Percentiles rank a stretch among this genome's conserved stretches.
Conservation (phyloP, 2,329 filamentous ascomycete genomes). For the Cytospora piceae region DNA sequence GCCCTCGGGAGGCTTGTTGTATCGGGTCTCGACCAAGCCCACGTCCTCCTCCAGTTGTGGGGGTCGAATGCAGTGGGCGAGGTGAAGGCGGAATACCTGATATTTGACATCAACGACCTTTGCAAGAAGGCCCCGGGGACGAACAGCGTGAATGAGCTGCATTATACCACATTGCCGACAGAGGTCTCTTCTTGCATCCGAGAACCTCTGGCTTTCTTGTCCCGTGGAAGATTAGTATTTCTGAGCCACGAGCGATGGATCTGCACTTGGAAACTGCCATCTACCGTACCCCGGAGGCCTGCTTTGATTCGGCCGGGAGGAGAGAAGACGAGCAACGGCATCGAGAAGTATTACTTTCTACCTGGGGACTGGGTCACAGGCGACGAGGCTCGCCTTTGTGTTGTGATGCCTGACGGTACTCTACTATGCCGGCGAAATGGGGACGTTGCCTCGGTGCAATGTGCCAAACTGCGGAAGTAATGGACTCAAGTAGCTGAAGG, state of each 20-base stretch:
- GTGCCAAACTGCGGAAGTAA: not conserved
- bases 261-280: not conserved
- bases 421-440: not conserved
- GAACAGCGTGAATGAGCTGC: not conserved
- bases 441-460: not conserved
- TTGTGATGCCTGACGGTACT: slow-evolving; percentile 2
- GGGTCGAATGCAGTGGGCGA: too few species aligned
- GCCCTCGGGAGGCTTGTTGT: too few species aligned
- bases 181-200: not conserved
- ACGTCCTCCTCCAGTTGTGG: too few species aligned
- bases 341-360: not conserved
- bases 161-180: not conserved
- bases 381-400: not conserved
- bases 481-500: too few species aligned
- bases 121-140: too few species aligned
- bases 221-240: not conserved
- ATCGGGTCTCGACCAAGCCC: too few species aligned
- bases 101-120: too few species aligned
- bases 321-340: not conserved
- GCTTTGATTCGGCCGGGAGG: not conserved
- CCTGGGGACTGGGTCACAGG: not conserved
- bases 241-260: not conserved
- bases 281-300: not conserved
- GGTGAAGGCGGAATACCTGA: too few species aligned
- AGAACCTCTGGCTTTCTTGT: not conserved